Evolutionary conservation across 2,329 filamentous ascomycete species (phyloP).

Genomic region (Mycosphaerella arachidis): DNA sequence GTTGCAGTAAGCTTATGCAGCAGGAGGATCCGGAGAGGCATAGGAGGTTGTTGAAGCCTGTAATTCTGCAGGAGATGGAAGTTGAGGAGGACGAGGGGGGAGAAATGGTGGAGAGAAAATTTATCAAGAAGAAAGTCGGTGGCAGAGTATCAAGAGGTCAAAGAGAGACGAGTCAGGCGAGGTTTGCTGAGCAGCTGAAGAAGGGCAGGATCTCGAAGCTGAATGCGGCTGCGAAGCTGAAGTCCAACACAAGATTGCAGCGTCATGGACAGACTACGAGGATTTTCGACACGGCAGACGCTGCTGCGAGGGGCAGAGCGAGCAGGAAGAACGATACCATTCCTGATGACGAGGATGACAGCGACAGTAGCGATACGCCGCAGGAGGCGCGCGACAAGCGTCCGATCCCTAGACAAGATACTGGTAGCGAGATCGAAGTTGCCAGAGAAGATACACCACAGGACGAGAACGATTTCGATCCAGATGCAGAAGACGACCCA

Average conservation of each 20-base stretch:
- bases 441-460: not conserved
- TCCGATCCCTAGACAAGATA: not conserved
- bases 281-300: not conserved
- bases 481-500: not conserved
- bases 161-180: not conserved
- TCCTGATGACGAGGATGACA: not conserved
- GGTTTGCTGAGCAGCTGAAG: not conserved
- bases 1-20: not conserved
- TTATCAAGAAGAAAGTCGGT: not conserved
- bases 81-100: not conserved
- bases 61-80: not conserved
- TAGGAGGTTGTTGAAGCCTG: not conserved
- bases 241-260: not conserved
- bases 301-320: not conserved
- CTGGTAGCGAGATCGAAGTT: not conserved
- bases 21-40: not conserved
- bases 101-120: not conserved
- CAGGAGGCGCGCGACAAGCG: not conserved
- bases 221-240: not conserved
- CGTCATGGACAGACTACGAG: not conserved
- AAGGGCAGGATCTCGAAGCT: not conserved
- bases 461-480: not conserved
- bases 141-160: not conserved
- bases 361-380: not conserved
- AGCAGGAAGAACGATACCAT: not conserved